These are phyloP conservation scores for Nitzschia palea DNA, from an alignment of 108 stramenopile species.

Conservation along the genomic window DNA sequence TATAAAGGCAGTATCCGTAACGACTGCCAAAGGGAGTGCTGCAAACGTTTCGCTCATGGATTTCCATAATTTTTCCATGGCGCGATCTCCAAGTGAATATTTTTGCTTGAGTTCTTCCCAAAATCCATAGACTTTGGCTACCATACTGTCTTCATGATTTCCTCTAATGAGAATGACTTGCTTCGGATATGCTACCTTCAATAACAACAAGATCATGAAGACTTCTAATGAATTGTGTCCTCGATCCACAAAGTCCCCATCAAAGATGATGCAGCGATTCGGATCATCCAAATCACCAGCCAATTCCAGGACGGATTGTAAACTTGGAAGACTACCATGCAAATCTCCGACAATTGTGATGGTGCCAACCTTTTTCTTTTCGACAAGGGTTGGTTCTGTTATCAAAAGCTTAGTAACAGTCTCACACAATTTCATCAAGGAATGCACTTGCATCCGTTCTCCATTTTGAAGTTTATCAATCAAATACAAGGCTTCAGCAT, in stretches of 20 bases:
- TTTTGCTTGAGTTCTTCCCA: slow-evolving; percentile 75
- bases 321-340: slow-evolving; percentile 48
- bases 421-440: neutral
- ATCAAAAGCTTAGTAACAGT: neutral
- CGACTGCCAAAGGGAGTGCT: slow-evolving; percentile 18
- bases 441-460: neutral
- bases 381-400: neutral
- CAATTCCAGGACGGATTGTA: slow-evolving; percentile 47
- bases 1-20: slow-evolving; percentile 22
- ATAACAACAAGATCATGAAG: slow-evolving; percentile 68
- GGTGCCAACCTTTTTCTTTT: neutral
- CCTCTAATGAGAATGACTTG: slow-evolving; percentile 77
- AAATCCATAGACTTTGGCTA: slow-evolving; percentile 86
- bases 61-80: neutral
- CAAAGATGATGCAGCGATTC: slow-evolving; percentile 62
- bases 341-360: slow-evolving; percentile 61
- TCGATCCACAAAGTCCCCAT: slow-evolving; percentile 91
- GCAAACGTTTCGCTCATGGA: slow-evolving; percentile 7
- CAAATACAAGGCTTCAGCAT: neutral
- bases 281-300: slow-evolving; percentile 45
- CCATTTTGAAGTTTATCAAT: neutral
- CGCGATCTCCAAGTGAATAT: neutral
- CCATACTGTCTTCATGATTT: slow-evolving; percentile 83
- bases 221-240: slow-evolving; percentile 88
- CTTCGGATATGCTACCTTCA: slow-evolving; percentile 79